These are phyloP conservation scores for Blepharisma stoltei DNA, from an alignment of 73 alveolate genomes.

Conservation along the genomic window DNA sequence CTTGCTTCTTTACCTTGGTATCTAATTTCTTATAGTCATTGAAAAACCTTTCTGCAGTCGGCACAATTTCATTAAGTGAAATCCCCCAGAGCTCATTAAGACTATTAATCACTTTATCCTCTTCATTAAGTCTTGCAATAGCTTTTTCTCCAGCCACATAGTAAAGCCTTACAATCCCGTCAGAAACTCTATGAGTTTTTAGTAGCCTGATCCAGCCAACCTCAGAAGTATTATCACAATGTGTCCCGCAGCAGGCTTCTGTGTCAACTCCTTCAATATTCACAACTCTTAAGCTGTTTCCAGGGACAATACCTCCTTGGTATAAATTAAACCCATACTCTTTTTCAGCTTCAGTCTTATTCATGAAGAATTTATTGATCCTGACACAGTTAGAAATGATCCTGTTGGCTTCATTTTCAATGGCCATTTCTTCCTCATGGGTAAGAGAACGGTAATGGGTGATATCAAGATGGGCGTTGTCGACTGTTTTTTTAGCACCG, in stretches of 20 bases:
- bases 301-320: constrained; percentile 99
- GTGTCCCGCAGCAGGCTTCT: constrained; percentile 99
- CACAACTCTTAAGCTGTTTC: constrained; percentile 94
- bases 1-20: constrained; percentile 61
- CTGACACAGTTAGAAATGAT: constrained; percentile 77
- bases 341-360: constrained; percentile 97
- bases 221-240: constrained; percentile 97
- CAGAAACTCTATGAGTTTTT: constrained; percentile 92
- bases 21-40: constrained; percentile 79
- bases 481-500: constrained; percentile 97
- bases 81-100: constrained; percentile 84
- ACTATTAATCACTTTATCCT: constrained; percentile 63
- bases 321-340: constrained; percentile 93
- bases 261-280: constrained; percentile 94
- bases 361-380: constrained; percentile 87
- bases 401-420: constrained; percentile 92
- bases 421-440: constrained; percentile 89
- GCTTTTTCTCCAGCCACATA: constrained; percentile 96
- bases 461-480: constrained; percentile 95
- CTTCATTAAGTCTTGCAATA: constrained; percentile 79
- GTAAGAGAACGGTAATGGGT: constrained; percentile 93
- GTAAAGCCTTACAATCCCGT: constrained; percentile 97
- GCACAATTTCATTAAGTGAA: constrained; percentile 71
- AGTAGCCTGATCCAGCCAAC: constrained; percentile 95
- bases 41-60: constrained; percentile 90